Evolutionary conservation across 1,284 basidiomycete genomes (phyloP).

Genomic region (Sporisorium graminicola): DNA sequence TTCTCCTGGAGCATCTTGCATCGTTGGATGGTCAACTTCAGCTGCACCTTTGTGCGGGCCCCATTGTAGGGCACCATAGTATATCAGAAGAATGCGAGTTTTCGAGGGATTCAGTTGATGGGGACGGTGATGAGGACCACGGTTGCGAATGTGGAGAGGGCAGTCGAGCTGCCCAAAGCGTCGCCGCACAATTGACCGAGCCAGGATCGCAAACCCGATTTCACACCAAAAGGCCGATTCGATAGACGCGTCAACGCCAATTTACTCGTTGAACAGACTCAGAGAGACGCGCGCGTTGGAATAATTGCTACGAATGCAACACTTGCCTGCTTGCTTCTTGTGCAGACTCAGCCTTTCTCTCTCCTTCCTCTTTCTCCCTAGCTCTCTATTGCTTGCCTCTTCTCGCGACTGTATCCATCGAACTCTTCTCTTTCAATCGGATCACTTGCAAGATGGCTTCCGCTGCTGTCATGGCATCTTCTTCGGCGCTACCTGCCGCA

Average conservation of each 20-base stretch:
- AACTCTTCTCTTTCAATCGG: background rate
- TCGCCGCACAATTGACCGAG: conserved; percentile 46
- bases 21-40: conserved; percentile 88
- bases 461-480: conserved; percentile 41
- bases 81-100: background rate
- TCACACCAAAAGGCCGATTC: background rate
- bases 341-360: background rate
- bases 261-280: conserved; percentile 31
- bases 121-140: background rate
- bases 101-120: background rate
- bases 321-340: conserved; percentile 4
- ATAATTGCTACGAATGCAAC: background rate
- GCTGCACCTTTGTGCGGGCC: conserved; percentile 66
- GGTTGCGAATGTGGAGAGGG: conserved; percentile 19
- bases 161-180: conserved; percentile 8
- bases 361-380: background rate
- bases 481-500: conserved; percentile 41
- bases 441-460: conserved; percentile 41
- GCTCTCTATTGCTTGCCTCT: background rate
- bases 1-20: conserved; percentile 91
- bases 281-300: conserved; percentile 3
- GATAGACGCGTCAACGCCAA: conserved; percentile 39
- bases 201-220: conserved; percentile 1
- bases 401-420: background rate
- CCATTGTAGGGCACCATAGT: conserved; percentile 63